Evolutionary conservation across 225 moss, liverwort and hornwort genomes (phyloP).

Genomic region (Polytrichum commune): DNA sequence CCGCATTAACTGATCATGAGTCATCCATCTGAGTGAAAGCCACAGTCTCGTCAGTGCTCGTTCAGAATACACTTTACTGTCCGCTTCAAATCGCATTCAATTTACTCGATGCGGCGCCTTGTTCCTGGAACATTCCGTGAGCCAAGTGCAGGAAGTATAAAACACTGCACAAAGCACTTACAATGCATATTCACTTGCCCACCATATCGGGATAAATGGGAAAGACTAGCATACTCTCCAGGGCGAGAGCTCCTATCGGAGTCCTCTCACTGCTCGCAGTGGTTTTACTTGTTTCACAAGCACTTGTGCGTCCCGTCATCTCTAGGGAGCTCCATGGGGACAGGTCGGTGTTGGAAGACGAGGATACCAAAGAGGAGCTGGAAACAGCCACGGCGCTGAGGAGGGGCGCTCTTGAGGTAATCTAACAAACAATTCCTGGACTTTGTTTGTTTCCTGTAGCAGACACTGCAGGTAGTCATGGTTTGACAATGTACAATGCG

Average conservation of each 20-base stretch:
- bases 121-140: constrained; percentile 7
- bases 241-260: neutral
- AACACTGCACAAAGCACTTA: neutral
- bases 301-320: constrained; percentile 17
- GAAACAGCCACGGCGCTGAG: constrained; percentile 4
- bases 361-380: neutral
- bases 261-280: constrained; percentile 6
- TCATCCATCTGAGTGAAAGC: too few species aligned
- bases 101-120: too few species aligned
- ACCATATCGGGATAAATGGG: neutral
- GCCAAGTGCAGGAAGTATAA: constrained; percentile 19
- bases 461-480: too few species aligned
- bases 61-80: too few species aligned
- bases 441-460: neutral
- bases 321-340: constrained; percentile 13
- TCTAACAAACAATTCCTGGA: neutral
- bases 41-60: too few species aligned
- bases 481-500: too few species aligned
- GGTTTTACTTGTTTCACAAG: constrained; percentile 12
- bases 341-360: neutral
- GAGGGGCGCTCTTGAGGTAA: constrained; percentile 30
- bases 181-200: neutral
- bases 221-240: constrained; percentile 2
- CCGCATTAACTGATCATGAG: too few species aligned
- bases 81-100: too few species aligned